Evolutionary conservation across 257 asterid species (phyloP), one percentile per base, ranked within the genome.

Genomic region (Ehretia macrophylla): DNA sequence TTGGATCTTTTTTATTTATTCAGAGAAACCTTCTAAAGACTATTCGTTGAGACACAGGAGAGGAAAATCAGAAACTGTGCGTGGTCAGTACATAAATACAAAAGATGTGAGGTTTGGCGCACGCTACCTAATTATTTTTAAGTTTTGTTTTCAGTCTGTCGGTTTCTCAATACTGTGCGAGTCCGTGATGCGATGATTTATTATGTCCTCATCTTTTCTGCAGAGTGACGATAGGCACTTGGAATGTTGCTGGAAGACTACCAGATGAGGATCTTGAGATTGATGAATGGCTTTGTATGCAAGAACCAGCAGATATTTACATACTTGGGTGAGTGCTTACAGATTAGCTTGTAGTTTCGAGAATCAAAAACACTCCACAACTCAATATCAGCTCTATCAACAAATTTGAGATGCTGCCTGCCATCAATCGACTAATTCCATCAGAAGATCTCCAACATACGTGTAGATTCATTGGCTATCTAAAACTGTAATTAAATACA

Each of bases 71-170:
- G 98, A 90, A 74, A 90, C 98, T 56, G 73, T 83, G 62, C 79
- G 98, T 8, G 68, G 38, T 17, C 94, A 87, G 74, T 90, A 90
- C 76, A 90, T 90, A 75, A 83, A 68, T 69, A 82, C 76, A 32
- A 90, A 85, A 81, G 98, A 90, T 17, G 84, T 85, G 87, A 87
- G 96, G 98, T 90, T 79, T 64, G 96, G 77, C 78, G 72, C 73
- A 38, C 44, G 16, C 35, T 27, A 6, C 3, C 37, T 47, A 51
- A 68, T 27, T 65, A 52, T 21, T 52, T 16, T 52, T 13, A 0
- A 49, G 11, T 49, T n/a, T 10, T 6, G 27, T 19, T n/a, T 17
- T 49, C 23, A 0, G 27, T 14, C 11, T 49, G 11, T 52, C 14
- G 3, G 2, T 42, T 42, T 42, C 47, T 42, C 47, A 42, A 10